Percentiles rank a stretch among this genome's conserved stretches.
phyloP scores from a whole-genome alignment of 495 filamentous ascomycete species.

The Corynascus novoguineensis region DNA sequence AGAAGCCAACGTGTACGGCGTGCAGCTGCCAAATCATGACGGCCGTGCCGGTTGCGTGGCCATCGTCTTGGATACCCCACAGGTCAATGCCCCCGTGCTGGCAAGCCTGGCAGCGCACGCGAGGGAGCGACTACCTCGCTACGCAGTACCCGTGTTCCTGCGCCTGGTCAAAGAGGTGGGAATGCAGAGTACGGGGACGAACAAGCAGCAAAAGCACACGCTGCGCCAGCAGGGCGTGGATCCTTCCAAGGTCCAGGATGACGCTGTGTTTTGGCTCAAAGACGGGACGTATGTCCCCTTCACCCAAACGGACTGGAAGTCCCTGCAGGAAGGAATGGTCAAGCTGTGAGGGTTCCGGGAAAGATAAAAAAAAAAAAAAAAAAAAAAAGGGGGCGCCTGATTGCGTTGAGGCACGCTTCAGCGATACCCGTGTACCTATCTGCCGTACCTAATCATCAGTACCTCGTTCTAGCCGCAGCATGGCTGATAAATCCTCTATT shows the following conservation, averaged over 20 bases:
- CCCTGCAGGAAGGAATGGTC: conserved; percentile 58
- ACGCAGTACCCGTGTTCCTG: conserved; percentile 74
- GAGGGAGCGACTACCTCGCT: conserved; percentile 54
- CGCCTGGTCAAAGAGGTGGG: conserved; percentile 50
- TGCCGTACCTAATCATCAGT: no score
- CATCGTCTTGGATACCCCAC: conserved; percentile 45
- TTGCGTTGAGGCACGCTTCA: no score
- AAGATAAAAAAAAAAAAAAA: no score
- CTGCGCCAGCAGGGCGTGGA: conserved; percentile 67
- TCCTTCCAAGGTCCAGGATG: conserved; percentile 49
- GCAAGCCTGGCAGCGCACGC: conserved; percentile 55
- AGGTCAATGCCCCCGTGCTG: conserved; percentile 36
- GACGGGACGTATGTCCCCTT: conserved; percentile 65
- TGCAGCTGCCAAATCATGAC: conserved; percentile 76
- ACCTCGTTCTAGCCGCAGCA: no score
- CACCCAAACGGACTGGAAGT: conserved; percentile 58
- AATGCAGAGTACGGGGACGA: conserved; percentile 70
- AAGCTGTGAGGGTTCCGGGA: conserved; percentile 65
- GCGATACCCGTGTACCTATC: no score
- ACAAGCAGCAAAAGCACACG: conserved; percentile 76
- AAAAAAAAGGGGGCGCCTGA: no score
- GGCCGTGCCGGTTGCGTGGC: conserved; percentile 81
- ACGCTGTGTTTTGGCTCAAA: conserved; percentile 61
- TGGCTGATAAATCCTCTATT: no score
- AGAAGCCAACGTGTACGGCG: conserved; percentile 88